A percentile compares a stretch with the other conserved stretches of the same genome.
Evolutionary conservation across 225 moss, liverwort and hornwort genomes (phyloP).

Genomic region (Marchantia polymorpha): DNA sequence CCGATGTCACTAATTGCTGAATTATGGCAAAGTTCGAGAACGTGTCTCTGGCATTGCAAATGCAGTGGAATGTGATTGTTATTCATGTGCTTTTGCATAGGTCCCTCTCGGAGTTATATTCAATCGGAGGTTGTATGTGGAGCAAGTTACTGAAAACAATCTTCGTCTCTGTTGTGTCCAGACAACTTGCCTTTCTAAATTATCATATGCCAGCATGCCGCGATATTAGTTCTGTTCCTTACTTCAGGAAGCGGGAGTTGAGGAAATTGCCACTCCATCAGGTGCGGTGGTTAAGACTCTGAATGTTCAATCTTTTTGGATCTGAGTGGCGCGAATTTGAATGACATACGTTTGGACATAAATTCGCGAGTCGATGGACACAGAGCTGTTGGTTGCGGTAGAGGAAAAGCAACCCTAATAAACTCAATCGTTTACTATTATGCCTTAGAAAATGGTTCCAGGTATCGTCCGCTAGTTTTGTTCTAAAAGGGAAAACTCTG

Average conservation of each 20-base stretch:
- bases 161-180: neutral
- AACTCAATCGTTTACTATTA: neutral
- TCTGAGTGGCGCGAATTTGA: slow-evolving; percentile 32
- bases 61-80: neutral
- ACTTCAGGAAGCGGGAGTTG: slow-evolving; percentile 29
- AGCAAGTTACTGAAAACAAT: neutral
- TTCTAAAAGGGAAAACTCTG: slow-evolving; percentile 21
- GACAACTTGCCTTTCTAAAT: slow-evolving; percentile 2
- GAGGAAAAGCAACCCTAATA: slow-evolving; percentile 29
- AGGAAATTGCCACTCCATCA: slow-evolving; percentile 40
- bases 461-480: slow-evolving; percentile 20
- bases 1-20: neutral
- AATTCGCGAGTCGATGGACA: slow-evolving; percentile 17
- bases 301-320: slow-evolving; percentile 33
- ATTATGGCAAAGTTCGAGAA: neutral
- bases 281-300: slow-evolving; percentile 48
- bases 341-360: slow-evolving; percentile 23
- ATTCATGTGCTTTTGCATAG: neutral
- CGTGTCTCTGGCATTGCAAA: neutral
- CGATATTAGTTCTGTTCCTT: slow-evolving; percentile 24
- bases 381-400: slow-evolving; percentile 25
- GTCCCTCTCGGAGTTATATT: neutral
- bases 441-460: slow-evolving; percentile 19
- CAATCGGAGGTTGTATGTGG: neutral
- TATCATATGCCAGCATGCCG: slow-evolving; percentile 23